Percentiles rank a stretch among this genome's conserved stretches.
Conservation (phyloP, 371 early-diverging fungal species). For the Circinella umbellata region DNA sequence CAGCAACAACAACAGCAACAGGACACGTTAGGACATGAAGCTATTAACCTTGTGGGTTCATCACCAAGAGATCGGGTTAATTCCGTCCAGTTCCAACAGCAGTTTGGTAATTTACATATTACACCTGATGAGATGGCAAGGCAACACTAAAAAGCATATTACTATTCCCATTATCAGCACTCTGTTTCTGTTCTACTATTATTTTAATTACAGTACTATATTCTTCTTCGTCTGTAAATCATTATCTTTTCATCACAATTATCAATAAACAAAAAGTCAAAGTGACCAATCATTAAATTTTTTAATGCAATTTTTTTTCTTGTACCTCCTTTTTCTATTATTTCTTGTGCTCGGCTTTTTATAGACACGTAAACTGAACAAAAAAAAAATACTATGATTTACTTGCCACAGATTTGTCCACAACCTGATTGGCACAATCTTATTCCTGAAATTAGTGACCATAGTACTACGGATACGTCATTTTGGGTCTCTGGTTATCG, state of each 20-base stretch:
- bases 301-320: too few species aligned
- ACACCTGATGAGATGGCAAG: conserved; percentile 3
- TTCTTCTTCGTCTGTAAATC: too few species aligned
- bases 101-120: conserved; percentile 32
- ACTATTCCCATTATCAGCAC: neutral
- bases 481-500: conserved; percentile 65
- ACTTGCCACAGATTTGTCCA: conserved; percentile 41
- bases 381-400: neutral
- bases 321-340: too few species aligned
- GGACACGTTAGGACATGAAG: neutral
- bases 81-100: conserved; percentile 22
- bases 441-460: conserved; percentile 34
- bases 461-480: conserved; percentile 28
- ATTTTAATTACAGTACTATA: too few species aligned
- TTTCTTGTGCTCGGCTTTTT: too few species aligned
- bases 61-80: neutral
- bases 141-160: neutral
- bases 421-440: conserved; percentile 52
- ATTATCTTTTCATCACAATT: too few species aligned
- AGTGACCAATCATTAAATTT: too few species aligned
- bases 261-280: too few species aligned
- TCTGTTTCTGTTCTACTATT: neutral
- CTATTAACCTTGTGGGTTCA: neutral
- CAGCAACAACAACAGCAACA: neutral
- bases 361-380: neutral